Conservation (phyloP, 768 basidiomycete species). For the Naganishia randhawae region DNA sequence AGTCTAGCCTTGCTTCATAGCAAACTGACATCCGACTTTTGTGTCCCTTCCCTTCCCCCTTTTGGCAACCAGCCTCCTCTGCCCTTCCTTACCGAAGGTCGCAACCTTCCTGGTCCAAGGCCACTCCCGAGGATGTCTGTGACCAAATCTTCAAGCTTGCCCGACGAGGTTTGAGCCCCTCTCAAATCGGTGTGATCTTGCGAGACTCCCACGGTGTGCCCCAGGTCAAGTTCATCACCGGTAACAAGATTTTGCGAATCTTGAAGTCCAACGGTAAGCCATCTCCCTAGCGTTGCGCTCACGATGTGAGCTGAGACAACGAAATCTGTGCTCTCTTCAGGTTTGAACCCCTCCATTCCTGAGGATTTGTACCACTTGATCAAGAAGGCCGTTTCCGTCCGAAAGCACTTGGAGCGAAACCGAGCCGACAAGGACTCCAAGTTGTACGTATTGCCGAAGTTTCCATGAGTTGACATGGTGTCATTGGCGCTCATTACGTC, state of each 20-base stretch:
- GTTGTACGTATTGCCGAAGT: slow-evolving; percentile 39
- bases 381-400: slow-evolving; percentile 99
- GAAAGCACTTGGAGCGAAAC: slow-evolving; percentile 97
- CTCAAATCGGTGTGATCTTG: slow-evolving; percentile 95
- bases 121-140: slow-evolving; percentile 86
- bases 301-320: background rate
- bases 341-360: slow-evolving; percentile 93
- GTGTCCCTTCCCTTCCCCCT: slow-evolving; percentile 10
- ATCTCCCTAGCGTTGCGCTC: background rate
- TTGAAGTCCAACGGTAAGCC: slow-evolving; percentile 85
- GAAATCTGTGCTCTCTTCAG: background rate
- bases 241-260: slow-evolving; percentile 98
- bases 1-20: slow-evolving; percentile 26
- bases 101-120: slow-evolving; percentile 94
- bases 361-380: slow-evolving; percentile 99
- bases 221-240: slow-evolving; percentile 96
- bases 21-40: slow-evolving; percentile 24
- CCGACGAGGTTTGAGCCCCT: slow-evolving; percentile 93
- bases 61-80: slow-evolving; percentile 64
- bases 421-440: slow-evolving; percentile 84
- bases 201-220: slow-evolving; percentile 97
- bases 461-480: background rate
- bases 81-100: slow-evolving; percentile 95
- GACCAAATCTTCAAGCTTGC: slow-evolving; percentile 97
- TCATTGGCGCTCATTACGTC: background rate